Conservation (phyloP, 1,284 basidiomycete species). For the Sporisorium iseilematis-ciliati region DNA sequence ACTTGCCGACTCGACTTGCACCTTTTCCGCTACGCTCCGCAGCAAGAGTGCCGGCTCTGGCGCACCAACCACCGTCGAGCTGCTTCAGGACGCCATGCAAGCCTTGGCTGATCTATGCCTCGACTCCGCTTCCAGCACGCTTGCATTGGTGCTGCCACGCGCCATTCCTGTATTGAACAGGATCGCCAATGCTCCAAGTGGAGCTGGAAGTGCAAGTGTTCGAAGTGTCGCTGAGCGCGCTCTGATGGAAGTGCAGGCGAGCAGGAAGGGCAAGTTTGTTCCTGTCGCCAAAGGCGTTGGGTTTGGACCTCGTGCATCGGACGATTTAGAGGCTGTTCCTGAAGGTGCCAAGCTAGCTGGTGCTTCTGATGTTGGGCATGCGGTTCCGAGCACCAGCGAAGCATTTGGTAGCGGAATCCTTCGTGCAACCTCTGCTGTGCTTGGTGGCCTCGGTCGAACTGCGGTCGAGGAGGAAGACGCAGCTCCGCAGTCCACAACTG, state of each 20-base stretch:
- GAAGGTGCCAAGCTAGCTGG: slow-evolving; percentile 37
- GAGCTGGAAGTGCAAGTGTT: slow-evolving; percentile 14
- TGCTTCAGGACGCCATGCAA: slow-evolving; percentile 21
- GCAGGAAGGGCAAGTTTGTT: slow-evolving; percentile 41
- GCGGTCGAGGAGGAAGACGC: background rate
- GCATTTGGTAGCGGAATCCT: slow-evolving; percentile 2
- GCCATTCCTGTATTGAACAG: slow-evolving; percentile 24
- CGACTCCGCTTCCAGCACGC: slow-evolving; percentile 30
- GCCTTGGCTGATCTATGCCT: slow-evolving; percentile 27
- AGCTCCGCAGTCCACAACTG: background rate
- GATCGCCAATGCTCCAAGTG: slow-evolving; percentile 26
- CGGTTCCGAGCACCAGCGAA: slow-evolving; percentile 19
- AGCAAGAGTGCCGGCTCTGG: slow-evolving; percentile 13
- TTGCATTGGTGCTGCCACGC: slow-evolving; percentile 36
- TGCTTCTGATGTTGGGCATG: slow-evolving; percentile 14
- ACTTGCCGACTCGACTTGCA: slow-evolving; percentile 33
- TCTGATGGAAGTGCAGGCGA: slow-evolving; percentile 22
- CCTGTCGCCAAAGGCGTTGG: slow-evolving; percentile 45
- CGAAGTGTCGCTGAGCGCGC: slow-evolving; percentile 19
- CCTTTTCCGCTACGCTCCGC: slow-evolving; percentile 19
- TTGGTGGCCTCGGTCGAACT: background rate
- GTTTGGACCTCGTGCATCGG: slow-evolving; percentile 30
- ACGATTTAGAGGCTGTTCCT: slow-evolving; percentile 36
- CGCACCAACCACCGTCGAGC: slow-evolving; percentile 6
- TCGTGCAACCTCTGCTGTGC: slow-evolving; percentile 11